Evolutionary conservation across 1,284 basidiomycete species (phyloP).

Genomic region (Puccinia hordei): DNA sequence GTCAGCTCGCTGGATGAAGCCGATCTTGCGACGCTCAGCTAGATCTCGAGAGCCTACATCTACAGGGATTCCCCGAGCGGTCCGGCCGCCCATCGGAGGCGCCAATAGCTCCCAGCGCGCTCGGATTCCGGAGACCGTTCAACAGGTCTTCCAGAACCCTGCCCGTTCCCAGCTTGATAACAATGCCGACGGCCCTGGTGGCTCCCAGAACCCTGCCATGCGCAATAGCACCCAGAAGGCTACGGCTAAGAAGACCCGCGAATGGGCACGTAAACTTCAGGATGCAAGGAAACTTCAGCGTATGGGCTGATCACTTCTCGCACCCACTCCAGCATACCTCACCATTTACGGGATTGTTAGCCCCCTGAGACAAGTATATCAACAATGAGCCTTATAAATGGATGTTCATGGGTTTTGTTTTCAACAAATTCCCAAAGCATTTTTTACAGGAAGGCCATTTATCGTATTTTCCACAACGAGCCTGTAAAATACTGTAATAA

Average conservation of each 20-base stretch:
- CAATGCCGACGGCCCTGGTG: background rate
- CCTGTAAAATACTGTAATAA: slow-evolving; percentile 61
- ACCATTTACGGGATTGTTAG: slow-evolving; percentile 59
- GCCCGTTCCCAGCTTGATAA: slow-evolving; percentile 18
- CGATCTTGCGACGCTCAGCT: slow-evolving; percentile 87
- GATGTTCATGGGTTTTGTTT: background rate
- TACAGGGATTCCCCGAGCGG: background rate
- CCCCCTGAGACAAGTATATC: slow-evolving; percentile 44
- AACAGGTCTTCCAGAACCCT: slow-evolving; percentile 35
- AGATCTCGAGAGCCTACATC: slow-evolving; percentile 62
- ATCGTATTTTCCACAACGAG: background rate
- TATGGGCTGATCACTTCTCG: slow-evolving; percentile 16
- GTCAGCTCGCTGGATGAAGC: slow-evolving; percentile 68
- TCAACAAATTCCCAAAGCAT: slow-evolving; percentile 50
- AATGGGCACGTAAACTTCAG: slow-evolving; percentile 43
- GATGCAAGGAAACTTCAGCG: slow-evolving; percentile 42
- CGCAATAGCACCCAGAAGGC: slow-evolving; percentile 48
- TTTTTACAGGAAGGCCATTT: background rate
- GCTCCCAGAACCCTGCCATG: slow-evolving; percentile 33
- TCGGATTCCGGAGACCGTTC: slow-evolving; percentile 39
- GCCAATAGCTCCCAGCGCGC: slow-evolving; percentile 18
- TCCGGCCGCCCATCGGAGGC: background rate
- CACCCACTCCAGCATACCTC: too few species aligned
- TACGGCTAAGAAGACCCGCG: slow-evolving; percentile 43
- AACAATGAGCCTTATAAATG: background rate